phyloP scores from a whole-genome alignment of 1,139 yeast genomes.

The Geotrichum fermentans region DNA sequence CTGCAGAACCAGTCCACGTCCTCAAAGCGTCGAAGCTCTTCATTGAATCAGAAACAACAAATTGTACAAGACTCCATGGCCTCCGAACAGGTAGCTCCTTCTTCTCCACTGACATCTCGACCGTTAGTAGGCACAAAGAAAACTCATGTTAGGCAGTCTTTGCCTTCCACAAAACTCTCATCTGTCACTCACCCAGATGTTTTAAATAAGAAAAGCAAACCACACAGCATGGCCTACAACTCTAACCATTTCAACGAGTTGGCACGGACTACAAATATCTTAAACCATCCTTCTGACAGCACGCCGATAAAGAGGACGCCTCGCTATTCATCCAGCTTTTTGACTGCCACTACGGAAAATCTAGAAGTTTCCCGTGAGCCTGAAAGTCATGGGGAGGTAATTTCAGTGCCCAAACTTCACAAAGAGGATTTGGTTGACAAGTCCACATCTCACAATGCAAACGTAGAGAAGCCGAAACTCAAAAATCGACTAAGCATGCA shows the following conservation, averaged over 20 bases:
- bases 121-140: too few species aligned
- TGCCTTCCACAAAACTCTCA: not conserved
- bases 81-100: too few species aligned
- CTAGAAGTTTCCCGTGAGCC: not conserved
- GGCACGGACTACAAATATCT: not conserved
- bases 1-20: too few species aligned
- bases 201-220: not conserved
- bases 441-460: constrained; percentile 2
- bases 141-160: constrained; percentile 2
- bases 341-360: not conserved
- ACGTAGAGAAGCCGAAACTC: constrained; percentile 9
- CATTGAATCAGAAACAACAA: too few species aligned
- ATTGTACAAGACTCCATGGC: too few species aligned
- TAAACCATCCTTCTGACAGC: not conserved
- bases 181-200: not conserved
- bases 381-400: too few species aligned
- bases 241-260: not conserved
- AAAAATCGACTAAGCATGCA: constrained; percentile 9
- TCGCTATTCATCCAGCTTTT: not conserved
- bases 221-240: not conserved
- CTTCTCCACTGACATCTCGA: too few species aligned
- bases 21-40: too few species aligned
- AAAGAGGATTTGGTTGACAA: constrained; percentile 5
- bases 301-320: not conserved
- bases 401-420: too few species aligned